phyloP scores from a whole-genome alignment of 257 asterid genomes.

The Nicotiana undulata region DNA sequence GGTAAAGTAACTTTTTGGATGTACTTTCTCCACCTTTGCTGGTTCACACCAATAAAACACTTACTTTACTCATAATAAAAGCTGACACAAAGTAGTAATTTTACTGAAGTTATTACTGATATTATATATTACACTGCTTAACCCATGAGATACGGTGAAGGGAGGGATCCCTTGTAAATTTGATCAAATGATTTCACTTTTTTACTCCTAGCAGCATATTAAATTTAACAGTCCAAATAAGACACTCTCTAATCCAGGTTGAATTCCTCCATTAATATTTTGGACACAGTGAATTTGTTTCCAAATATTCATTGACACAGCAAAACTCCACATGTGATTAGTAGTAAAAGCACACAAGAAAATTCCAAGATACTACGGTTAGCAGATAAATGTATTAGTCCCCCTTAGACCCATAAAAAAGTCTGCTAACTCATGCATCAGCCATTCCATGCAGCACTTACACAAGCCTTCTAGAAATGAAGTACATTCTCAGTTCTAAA shows the following conservation, averaged over 20 bases:
- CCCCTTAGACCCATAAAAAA: background rate
- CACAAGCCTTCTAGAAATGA: background rate
- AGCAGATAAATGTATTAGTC: background rate
- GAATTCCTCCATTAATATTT: background rate
- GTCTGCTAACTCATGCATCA: constrained; percentile 1
- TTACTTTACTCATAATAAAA: background rate
- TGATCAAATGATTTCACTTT: background rate
- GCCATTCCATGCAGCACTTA: background rate
- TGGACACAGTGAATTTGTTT: background rate
- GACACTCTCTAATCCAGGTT: background rate
- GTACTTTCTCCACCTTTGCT: background rate
- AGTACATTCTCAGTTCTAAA: background rate
- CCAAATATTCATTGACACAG: background rate
- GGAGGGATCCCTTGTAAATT: background rate
- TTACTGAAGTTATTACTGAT: background rate
- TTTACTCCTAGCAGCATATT: background rate
- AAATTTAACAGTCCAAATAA: background rate
- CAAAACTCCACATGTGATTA: background rate
- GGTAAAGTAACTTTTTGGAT: background rate
- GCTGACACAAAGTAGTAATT: background rate
- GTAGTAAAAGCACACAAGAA: background rate
- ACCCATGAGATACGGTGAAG: background rate
- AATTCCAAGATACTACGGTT: background rate
- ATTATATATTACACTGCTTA: background rate
- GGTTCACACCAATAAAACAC: background rate